Evolutionary conservation across 805 yeast species (phyloP).

Genomic region (Metschnikowia santaceciliae): DNA sequence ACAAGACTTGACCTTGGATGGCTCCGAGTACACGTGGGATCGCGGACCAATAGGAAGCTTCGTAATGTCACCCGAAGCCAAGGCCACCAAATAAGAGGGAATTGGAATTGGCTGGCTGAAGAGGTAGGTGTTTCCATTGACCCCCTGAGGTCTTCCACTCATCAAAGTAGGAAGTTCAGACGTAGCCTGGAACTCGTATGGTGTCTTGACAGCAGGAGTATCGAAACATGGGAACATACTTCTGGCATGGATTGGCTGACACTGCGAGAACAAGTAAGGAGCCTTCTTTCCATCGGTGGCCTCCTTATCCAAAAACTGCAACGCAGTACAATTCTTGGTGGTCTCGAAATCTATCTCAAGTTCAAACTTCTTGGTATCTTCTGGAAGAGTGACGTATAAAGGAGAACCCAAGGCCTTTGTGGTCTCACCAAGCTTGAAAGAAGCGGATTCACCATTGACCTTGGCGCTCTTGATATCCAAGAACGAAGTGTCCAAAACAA

Average conservation of each 20-base stretch:
- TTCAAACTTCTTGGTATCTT: slow-evolving; percentile 13
- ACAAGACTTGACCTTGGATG: slow-evolving; percentile 60
- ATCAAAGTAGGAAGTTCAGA: slow-evolving; percentile 70
- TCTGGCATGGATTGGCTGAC: slow-evolving; percentile 90
- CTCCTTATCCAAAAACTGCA: slow-evolving; percentile 76
- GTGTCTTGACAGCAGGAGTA: slow-evolving; percentile 79
- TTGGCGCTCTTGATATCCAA: slow-evolving; percentile 44
- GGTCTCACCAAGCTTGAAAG: slow-evolving; percentile 37
- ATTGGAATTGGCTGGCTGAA: slow-evolving; percentile 79
- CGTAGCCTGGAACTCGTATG: slow-evolving; percentile 52
- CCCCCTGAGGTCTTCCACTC: slow-evolving; percentile 52
- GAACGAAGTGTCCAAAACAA: slow-evolving; percentile 69
- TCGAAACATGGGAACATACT: slow-evolving; percentile 87
- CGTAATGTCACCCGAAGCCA: slow-evolving; percentile 77
- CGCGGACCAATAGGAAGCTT: slow-evolving; percentile 78
- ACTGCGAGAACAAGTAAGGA: slow-evolving; percentile 80
- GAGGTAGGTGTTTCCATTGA: slow-evolving; percentile 31
- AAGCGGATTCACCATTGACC: slow-evolving; percentile 37
- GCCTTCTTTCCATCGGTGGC: slow-evolving; percentile 68
- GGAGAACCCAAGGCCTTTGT: slow-evolving; percentile 60
- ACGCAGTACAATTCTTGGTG: slow-evolving; percentile 72
- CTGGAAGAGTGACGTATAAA: slow-evolving; percentile 30
- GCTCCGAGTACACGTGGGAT: slow-evolving; percentile 78
- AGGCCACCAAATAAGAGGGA: slow-evolving; percentile 77
- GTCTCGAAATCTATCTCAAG: slow-evolving; percentile 58